Percentiles rank a stretch among this genome's conserved stretches.
Conservation (phyloP, 495 filamentous ascomycete species). For the Lasiosphaeria hispida region DNA sequence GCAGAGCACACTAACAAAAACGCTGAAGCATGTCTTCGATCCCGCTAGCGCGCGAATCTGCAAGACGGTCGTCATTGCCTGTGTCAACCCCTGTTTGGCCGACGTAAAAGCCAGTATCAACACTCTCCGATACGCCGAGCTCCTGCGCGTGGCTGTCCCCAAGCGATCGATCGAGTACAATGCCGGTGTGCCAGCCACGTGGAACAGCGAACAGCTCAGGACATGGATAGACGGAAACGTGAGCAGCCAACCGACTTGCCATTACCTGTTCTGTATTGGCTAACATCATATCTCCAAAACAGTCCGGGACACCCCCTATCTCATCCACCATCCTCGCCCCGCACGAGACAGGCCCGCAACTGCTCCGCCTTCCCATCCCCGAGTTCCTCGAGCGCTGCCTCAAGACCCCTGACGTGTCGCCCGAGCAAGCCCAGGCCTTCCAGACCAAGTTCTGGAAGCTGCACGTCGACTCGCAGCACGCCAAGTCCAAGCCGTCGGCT, state of each 20-base stretch:
- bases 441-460: conserved; percentile 34
- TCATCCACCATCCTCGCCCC: conserved; percentile 20
- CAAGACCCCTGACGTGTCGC: conserved; percentile 18
- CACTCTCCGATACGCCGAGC: conserved; percentile 27
- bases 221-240: conserved; percentile 23
- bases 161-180: conserved; percentile 9
- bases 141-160: conserved; percentile 19
- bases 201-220: conserved; percentile 23
- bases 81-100: conserved; percentile 28
- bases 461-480: conserved; percentile 32
- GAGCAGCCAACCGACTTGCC: background rate
- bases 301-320: conserved; percentile 24
- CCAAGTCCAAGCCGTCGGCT: background rate
- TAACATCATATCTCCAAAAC: no score
- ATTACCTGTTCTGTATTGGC: no score
- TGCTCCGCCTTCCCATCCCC: conserved; percentile 22
- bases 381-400: conserved; percentile 24
- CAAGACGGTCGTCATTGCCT: conserved; percentile 27
- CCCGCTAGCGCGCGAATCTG: conserved; percentile 18
- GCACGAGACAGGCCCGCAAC: conserved; percentile 22
- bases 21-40: conserved; percentile 30
- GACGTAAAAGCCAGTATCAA: conserved; percentile 26
- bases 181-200: conserved; percentile 17
- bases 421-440: conserved; percentile 34
- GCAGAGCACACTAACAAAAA: conserved; percentile 28